These are phyloP conservation scores for Neurospora sp. DNA, from an alignment of 2,329 filamentous ascomycete genomes.

Conservation along the genomic window DNA sequence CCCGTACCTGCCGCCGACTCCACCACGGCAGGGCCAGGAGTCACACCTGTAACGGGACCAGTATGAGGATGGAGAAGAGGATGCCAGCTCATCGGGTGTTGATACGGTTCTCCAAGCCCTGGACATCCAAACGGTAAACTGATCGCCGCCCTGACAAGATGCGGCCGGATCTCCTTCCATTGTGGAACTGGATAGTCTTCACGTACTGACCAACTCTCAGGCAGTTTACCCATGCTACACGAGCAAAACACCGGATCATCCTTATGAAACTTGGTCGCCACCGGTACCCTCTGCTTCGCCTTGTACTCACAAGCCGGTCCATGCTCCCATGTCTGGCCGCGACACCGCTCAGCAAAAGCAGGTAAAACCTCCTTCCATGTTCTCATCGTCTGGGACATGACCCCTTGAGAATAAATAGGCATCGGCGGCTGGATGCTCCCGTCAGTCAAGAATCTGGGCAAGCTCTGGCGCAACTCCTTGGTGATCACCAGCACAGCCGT, in stretches of 20 bases:
- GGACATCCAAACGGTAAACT: neutral
- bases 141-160: neutral
- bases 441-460: neutral
- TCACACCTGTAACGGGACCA: neutral
- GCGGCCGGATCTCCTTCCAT: neutral
- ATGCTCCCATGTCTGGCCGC: slow-evolving; percentile 34
- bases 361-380: slow-evolving; percentile 38
- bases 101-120: neutral
- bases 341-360: slow-evolving; percentile 35
- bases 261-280: slow-evolving; percentile 29
- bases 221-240: slow-evolving; percentile 35
- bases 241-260: slow-evolving; percentile 32
- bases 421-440: slow-evolving; percentile 22
- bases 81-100: neutral
- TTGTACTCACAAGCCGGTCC: slow-evolving; percentile 32
- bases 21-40: neutral
- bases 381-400: slow-evolving; percentile 47
- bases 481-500: slow-evolving; percentile 38
- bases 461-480: slow-evolving; percentile 12
- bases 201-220: slow-evolving; percentile 11
- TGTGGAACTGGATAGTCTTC: neutral
- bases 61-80: neutral
- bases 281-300: slow-evolving; percentile 18
- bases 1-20: neutral
- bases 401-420: slow-evolving; percentile 8